These are phyloP conservation scores for Pyrenochaeta sp. DNA, from an alignment of 2,329 filamentous ascomycete species.

Conservation along the genomic window DNA sequence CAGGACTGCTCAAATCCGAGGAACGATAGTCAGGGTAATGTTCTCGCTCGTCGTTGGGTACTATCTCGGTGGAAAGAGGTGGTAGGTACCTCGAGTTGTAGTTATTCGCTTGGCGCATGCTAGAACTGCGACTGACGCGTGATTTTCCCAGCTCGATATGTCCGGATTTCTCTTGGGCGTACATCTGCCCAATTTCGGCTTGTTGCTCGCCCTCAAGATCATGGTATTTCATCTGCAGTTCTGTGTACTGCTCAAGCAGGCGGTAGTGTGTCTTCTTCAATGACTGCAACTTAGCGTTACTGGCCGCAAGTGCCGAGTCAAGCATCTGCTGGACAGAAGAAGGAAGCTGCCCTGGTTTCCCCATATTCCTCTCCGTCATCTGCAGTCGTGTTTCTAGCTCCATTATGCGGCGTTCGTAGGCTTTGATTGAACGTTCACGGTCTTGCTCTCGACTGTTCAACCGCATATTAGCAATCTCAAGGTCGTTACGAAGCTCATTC, in stretches of 20 bases:
- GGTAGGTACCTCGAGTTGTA: slow-evolving; percentile 35
- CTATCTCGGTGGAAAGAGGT: slow-evolving; percentile 29
- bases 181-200: slow-evolving; percentile 36
- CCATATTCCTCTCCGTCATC: slow-evolving; percentile 30
- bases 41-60: slow-evolving; percentile 37
- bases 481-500: slow-evolving; percentile 65
- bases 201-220: slow-evolving; percentile 50
- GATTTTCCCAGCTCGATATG: slow-evolving; percentile 27
- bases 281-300: slow-evolving; percentile 57
- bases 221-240: slow-evolving; percentile 57
- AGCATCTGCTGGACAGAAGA: slow-evolving; percentile 57
- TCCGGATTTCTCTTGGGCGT: slow-evolving; percentile 25
- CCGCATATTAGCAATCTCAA: slow-evolving; percentile 67
- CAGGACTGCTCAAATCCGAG: slow-evolving; percentile 35
- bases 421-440: slow-evolving; percentile 56
- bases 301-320: slow-evolving; percentile 58
- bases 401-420: slow-evolving; percentile 59
- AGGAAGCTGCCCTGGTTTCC: slow-evolving; percentile 45
- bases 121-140: slow-evolving; percentile 38
- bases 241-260: slow-evolving; percentile 60
- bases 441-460: slow-evolving; percentile 63
- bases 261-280: slow-evolving; percentile 62
- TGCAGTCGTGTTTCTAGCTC: slow-evolving; percentile 53
- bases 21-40: slow-evolving; percentile 42
- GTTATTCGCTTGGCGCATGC: slow-evolving; percentile 28